phyloP scores from a whole-genome alignment of 345 rosid genomes.

The Brassica incana region DNA sequence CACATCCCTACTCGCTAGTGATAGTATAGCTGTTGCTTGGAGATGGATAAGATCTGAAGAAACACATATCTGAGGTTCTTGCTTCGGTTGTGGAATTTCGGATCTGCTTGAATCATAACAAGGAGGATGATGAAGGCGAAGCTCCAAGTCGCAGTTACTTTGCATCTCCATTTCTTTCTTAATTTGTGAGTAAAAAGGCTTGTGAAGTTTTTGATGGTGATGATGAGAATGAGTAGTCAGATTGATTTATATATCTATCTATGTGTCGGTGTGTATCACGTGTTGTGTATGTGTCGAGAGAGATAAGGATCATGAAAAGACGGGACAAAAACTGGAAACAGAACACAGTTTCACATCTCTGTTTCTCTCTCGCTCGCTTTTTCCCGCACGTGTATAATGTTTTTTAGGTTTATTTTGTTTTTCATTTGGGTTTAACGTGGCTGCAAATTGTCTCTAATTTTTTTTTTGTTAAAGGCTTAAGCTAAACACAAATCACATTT shows the following conservation, averaged over 20 bases:
- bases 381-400: constrained; percentile 23
- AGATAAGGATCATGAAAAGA: background rate
- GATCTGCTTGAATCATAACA: background rate
- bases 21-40: constrained; percentile 23
- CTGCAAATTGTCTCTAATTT: background rate
- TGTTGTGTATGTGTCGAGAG: constrained; percentile 21
- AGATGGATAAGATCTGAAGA: constrained; percentile 22
- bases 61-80: constrained; percentile 22
- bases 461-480: background rate
- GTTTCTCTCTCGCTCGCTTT: background rate
- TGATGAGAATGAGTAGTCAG: constrained; percentile 5
- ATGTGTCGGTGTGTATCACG: constrained; percentile 1
- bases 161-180: constrained; percentile 27
- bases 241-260: background rate
- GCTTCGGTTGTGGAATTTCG: background rate
- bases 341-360: constrained; percentile 19
- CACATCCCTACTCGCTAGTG: constrained; percentile 18
- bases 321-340: constrained; percentile 18
- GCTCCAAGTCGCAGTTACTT: constrained; percentile 34
- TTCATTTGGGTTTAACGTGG: background rate
- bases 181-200: constrained; percentile 1
- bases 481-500: background rate
- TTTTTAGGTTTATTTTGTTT: background rate
- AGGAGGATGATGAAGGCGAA: constrained; percentile 17
- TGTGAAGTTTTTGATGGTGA: constrained; percentile 16